Evolutionary conservation across 2,329 filamentous ascomycete genomes (phyloP), one percentile per base, ranked within the genome.

Genomic region (Myriosclerotinia curreyana): DNA sequence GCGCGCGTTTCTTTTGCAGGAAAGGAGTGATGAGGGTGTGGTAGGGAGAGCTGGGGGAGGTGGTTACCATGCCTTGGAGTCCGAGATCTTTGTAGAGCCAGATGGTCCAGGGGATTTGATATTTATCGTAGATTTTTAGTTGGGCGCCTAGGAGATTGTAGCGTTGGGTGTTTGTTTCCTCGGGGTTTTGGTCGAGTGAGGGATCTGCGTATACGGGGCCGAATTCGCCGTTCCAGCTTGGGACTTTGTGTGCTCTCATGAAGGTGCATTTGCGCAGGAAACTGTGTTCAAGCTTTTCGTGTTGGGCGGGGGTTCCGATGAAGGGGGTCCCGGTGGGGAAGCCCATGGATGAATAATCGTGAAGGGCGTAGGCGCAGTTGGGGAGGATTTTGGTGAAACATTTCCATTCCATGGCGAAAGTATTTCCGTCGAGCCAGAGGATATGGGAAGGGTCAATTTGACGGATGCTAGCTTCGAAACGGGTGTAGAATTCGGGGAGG

Each of bases 81-180:
- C 82, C 81, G 48, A 85, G 79, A 65, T 85, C 82, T 71, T 85
- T 85, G 73, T 83, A 85, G 0, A 83, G 73, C 82, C 83, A 85
- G 69, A 87, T 87, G 17, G 76, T 81, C 85, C 84, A 87, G 61
- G 78, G 76, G 44, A 82, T 81, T 56, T 78, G 73, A 65, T 81
- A 73, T 71, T 80, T 78, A 60, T 80, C 78, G 70, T 85, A 85
- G 50, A 85, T 80, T 14, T 74, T 72, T 38, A 85, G 72, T 69
- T 82, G 80, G 20, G 78, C 76, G 15, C 77, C 77, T 5, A 82
- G 75, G 42, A 83, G 74, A 36, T 77, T 75, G 69, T 80, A 80
- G 5, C 80, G 74, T 52, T 77, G 74, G 60, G 77, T 70, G 61
- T 82, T 81, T 55, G 77, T 77, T 9, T 72, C 71, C 8, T 76